Percentiles rank a stretch among this genome's conserved stretches.
Conservation (phyloP, 345 rosid genomes). For the Corymbia maculata region DNA sequence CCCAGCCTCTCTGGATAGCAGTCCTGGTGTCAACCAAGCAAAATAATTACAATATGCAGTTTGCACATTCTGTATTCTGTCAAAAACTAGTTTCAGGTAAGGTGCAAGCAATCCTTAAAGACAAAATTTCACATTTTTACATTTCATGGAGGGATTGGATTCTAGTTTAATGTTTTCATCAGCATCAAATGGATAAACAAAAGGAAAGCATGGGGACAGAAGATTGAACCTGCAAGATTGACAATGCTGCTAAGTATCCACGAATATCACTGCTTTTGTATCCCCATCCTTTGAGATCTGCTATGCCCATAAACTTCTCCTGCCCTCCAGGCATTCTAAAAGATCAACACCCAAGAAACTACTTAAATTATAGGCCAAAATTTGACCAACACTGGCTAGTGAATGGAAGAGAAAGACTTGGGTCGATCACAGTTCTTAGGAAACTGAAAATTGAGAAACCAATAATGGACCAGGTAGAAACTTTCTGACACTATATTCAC, state of each 20-base stretch:
- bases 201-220: not conserved
- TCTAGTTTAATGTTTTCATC: not conserved
- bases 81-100: not conserved
- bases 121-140: not conserved
- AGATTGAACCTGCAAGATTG: constrained; percentile 65
- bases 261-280: constrained; percentile 66
- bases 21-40: constrained; percentile 33
- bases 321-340: constrained; percentile 68
- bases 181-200: not conserved
- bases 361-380: not conserved
- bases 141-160: not conserved
- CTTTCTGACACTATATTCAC: not conserved
- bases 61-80: not conserved
- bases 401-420: not conserved
- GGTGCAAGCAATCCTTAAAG: not conserved
- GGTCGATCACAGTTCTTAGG: not conserved
- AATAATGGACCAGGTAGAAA: not conserved
- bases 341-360: not conserved
- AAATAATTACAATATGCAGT: not conserved
- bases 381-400: not conserved
- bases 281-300: constrained; percentile 89
- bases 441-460: not conserved
- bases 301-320: constrained; percentile 63
- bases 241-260: constrained; percentile 58
- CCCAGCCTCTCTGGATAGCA: constrained; percentile 88